Conservation (phyloP, 2,329 filamentous ascomycete genomes). For the Apiospora malaysiana region DNA sequence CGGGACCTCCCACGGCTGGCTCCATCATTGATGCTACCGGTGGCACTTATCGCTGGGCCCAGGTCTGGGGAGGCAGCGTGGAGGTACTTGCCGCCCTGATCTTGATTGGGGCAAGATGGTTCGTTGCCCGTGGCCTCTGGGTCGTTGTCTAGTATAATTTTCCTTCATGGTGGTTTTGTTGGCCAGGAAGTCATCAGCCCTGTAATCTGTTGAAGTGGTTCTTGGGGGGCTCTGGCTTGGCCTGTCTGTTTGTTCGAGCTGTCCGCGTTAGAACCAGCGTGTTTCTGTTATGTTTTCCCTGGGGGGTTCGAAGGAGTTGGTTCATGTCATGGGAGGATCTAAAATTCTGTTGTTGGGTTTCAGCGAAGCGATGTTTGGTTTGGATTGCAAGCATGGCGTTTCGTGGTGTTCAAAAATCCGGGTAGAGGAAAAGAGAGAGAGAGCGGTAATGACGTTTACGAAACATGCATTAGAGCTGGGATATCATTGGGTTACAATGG, state of each 20-base stretch:
- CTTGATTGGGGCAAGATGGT: slow-evolving; percentile 28
- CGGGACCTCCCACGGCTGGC: slow-evolving; percentile 51
- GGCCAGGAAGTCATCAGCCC: background rate
- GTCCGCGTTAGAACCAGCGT: background rate
- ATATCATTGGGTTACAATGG: background rate
- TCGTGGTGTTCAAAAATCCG: slow-evolving; percentile 1
- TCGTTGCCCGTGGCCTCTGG: slow-evolving; percentile 22
- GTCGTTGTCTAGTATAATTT: background rate
- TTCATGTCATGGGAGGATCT: background rate
- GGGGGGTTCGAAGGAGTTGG: background rate
- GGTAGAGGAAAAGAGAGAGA: background rate
- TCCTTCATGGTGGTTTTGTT: background rate
- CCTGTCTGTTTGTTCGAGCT: background rate
- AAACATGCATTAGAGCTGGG: slow-evolving; percentile 1
- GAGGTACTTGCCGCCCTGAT: slow-evolving; percentile 28
- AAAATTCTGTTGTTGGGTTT: background rate
- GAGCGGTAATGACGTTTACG: background rate
- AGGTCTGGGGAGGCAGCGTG: slow-evolving; percentile 53
- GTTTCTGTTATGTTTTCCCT: background rate
- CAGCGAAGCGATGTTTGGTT: background rate
- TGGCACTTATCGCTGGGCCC: slow-evolving; percentile 49
- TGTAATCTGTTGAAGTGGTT: background rate
- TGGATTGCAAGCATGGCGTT: slow-evolving; percentile 2
- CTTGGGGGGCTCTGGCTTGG: background rate
- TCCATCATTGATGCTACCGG: slow-evolving; percentile 49